These are phyloP conservation scores for Blastobotrys chiropterorum DNA, from an alignment of 805 yeast species.

Conservation along the genomic window DNA sequence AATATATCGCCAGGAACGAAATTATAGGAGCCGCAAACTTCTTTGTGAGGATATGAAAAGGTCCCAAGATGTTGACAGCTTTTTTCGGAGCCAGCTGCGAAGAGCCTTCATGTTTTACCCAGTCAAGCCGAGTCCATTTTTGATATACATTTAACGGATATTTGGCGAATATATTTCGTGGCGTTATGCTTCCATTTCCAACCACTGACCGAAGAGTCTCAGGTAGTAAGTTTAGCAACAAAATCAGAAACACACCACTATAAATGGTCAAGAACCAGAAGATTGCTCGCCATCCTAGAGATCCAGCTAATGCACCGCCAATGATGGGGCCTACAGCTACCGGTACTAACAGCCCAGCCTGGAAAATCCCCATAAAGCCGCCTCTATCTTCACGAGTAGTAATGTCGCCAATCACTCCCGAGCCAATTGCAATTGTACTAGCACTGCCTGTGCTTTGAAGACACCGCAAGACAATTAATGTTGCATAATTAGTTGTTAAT, in stretches of 20 bases:
- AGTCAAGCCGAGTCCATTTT: not conserved
- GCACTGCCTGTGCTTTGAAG: slow-evolving; percentile 75
- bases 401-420: slow-evolving; percentile 71
- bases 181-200: slow-evolving; percentile 66
- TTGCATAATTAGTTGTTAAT: slow-evolving; percentile 47
- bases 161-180: slow-evolving; percentile 27
- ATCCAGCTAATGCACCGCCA: slow-evolving; percentile 44
- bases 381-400: slow-evolving; percentile 65
- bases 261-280: slow-evolving; percentile 64
- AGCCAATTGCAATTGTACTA: slow-evolving; percentile 62
- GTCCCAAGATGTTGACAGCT: slow-evolving; percentile 26
- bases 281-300: slow-evolving; percentile 59
- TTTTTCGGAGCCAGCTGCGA: slow-evolving; percentile 8
- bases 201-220: slow-evolving; percentile 69
- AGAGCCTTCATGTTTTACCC: not conserved
- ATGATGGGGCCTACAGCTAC: slow-evolving; percentile 81
- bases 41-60: slow-evolving; percentile 39
- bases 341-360: slow-evolving; percentile 58
- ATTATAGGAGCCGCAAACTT: slow-evolving; percentile 45
- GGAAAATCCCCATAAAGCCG: slow-evolving; percentile 54
- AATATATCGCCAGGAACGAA: slow-evolving; percentile 55
- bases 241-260: slow-evolving; percentile 39
- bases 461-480: slow-evolving; percentile 60
- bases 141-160: not conserved
- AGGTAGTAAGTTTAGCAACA: slow-evolving; percentile 45